Conservation (phyloP, 768 basidiomycete species). For the Termitomyces sp. region DNA sequence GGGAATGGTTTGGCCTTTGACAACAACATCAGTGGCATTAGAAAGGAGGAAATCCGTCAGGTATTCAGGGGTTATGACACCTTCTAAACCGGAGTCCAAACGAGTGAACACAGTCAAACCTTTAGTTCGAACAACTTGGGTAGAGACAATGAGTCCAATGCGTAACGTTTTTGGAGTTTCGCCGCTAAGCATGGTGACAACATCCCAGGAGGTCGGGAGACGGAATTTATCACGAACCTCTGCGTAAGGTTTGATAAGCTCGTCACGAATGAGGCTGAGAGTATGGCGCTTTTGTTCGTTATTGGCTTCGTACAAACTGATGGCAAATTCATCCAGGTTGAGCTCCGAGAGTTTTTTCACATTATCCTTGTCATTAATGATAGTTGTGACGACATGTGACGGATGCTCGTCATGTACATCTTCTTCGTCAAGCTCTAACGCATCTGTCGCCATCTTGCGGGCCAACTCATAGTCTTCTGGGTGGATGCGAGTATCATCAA, state of each 20-base stretch:
- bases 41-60: constrained; percentile 43
- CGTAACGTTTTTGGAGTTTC: constrained; percentile 79
- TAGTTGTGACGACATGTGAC: constrained; percentile 78
- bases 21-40: constrained; percentile 43
- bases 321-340: constrained; percentile 93
- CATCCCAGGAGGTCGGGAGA: constrained; percentile 66
- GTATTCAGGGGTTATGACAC: constrained; percentile 56
- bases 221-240: constrained; percentile 68
- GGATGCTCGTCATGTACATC: constrained; percentile 91
- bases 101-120: constrained; percentile 52
- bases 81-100: constrained; percentile 94
- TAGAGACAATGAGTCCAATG: constrained; percentile 78
- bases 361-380: constrained; percentile 80
- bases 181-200: constrained; percentile 92
- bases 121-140: constrained; percentile 54
- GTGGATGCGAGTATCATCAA: constrained; percentile 95
- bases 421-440: constrained; percentile 95
- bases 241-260: constrained; percentile 73
- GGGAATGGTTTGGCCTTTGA: constrained; percentile 75
- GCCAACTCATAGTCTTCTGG: constrained; percentile 97
- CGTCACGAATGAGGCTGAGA: constrained; percentile 81
- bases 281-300: constrained; percentile 85
- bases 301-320: constrained; percentile 81
- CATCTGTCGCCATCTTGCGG: constrained; percentile 97
- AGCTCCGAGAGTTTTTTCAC: constrained; percentile 82